Evolutionary conservation across 1,284 basidiomycete species (phyloP).

Genomic region (Malassezia sympodialis): DNA sequence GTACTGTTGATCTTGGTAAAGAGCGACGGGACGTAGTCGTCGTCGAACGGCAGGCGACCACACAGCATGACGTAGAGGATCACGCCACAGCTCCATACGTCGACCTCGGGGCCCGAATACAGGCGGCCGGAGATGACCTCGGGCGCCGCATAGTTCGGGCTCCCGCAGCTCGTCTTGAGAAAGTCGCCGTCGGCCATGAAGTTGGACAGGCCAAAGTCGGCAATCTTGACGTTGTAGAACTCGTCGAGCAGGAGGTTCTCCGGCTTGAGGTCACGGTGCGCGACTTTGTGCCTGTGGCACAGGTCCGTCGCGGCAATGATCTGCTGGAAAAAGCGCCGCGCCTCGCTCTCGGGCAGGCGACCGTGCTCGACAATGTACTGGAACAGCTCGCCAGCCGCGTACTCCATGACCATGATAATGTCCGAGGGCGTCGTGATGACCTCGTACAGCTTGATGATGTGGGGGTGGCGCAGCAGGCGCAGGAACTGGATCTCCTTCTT

Average conservation of each 20-base stretch:
- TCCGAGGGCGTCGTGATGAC: conserved; percentile 46
- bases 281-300: conserved; percentile 46
- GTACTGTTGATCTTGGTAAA: conserved; percentile 46
- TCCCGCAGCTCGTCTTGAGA: conserved; percentile 46
- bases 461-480: conserved; percentile 42
- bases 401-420: conserved; percentile 49
- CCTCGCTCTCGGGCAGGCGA: conserved; percentile 41
- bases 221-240: conserved; percentile 46
- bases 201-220: conserved; percentile 47
- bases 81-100: conserved; percentile 48
- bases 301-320: conserved; percentile 46
- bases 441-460: conserved; percentile 48
- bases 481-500: conserved; percentile 61
- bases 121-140: conserved; percentile 45
- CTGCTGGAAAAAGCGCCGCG: conserved; percentile 46
- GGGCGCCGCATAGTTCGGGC: conserved; percentile 47
- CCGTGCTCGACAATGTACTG: conserved; percentile 47
- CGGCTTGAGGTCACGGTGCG: conserved; percentile 44
- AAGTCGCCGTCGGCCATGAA: conserved; percentile 48
- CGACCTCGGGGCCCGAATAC: conserved; percentile 47
- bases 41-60: conserved; percentile 45
- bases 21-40: conserved; percentile 47
- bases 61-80: conserved; percentile 48
- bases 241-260: conserved; percentile 46
- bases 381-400: conserved; percentile 46